Conservation (phyloP, 371 early-diverging fungal genomes). For the Apophysomyces sp. region DNA sequence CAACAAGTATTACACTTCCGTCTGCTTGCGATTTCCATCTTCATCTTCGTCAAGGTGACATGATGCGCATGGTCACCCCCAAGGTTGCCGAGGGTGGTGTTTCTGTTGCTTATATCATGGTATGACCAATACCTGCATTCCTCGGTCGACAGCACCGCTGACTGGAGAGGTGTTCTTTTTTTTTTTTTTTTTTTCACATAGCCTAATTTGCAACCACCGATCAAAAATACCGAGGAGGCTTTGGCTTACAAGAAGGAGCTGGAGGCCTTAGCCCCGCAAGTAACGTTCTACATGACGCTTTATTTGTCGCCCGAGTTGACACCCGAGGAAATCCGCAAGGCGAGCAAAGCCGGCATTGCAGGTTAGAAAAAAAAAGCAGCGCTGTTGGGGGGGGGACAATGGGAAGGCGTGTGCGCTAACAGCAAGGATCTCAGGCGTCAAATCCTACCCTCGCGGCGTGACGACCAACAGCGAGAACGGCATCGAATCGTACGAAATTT, state of each 20-base stretch:
- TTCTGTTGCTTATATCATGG: conserved; percentile 93
- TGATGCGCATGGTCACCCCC: conserved; percentile 91
- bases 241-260: conserved; percentile 81
- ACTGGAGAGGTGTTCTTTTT: not conserved
- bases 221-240: conserved; percentile 86
- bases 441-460: conserved; percentile 96
- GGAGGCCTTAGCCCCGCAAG: conserved; percentile 78
- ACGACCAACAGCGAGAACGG: conserved; percentile 97
- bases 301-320: conserved; percentile 90
- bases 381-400: not conserved
- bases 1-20: conserved; percentile 54
- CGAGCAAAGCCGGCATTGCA: conserved; percentile 84
- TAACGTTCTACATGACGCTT: conserved; percentile 92
- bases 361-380: conserved; percentile 37
- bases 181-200: conserved; percentile 16
- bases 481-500: conserved; percentile 86
- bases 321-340: conserved; percentile 86
- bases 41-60: conserved; percentile 91
- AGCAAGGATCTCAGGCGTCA: no score
- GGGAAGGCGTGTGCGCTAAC: no score
- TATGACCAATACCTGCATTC: conserved; percentile 22
- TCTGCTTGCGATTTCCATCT: conserved; percentile 90
- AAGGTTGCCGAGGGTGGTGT: conserved; percentile 82
- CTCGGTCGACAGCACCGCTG: not conserved
- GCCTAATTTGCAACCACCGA: conserved; percentile 94